Evolutionary conservation across 257 asterid species (phyloP).

Genomic region (Primulina eburnea): DNA sequence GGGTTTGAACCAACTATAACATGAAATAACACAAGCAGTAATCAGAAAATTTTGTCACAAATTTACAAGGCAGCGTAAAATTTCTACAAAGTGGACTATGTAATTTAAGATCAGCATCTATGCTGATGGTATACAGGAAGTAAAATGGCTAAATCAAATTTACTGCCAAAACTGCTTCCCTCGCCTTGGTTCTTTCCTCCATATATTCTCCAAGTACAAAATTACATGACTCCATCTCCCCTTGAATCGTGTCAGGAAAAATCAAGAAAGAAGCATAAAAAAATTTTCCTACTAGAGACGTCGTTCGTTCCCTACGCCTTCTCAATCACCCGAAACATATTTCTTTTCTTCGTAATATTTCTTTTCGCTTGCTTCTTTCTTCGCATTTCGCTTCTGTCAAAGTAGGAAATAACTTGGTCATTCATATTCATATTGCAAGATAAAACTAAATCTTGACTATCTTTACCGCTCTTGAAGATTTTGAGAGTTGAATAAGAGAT

Average conservation of each 20-base stretch:
- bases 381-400: slow-evolving; percentile 80
- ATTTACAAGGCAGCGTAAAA: slow-evolving; percentile 28
- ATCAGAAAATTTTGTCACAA: slow-evolving; percentile 5
- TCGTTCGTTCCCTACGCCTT: background rate
- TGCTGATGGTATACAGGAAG: slow-evolving; percentile 13
- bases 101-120: slow-evolving; percentile 6
- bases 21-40: background rate
- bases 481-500: background rate
- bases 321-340: slow-evolving; percentile 64
- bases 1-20: background rate
- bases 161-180: slow-evolving; percentile 22
- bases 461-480: background rate
- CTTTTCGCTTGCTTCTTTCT: slow-evolving; percentile 87
- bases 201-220: slow-evolving; percentile 31
- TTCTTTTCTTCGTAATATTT: slow-evolving; percentile 73
- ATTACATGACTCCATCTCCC: slow-evolving; percentile 27
- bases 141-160: slow-evolving; percentile 26
- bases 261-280: slow-evolving; percentile 10
- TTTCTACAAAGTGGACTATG: slow-evolving; percentile 15
- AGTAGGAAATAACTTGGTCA: background rate
- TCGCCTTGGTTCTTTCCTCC: slow-evolving; percentile 24
- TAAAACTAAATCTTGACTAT: background rate
- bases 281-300: background rate
- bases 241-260: slow-evolving; percentile 19
- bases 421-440: background rate